phyloP scores from a whole-genome alignment of 2,329 filamentous ascomycete genomes.

The Pseudocercospora pini-densiflorae region DNA sequence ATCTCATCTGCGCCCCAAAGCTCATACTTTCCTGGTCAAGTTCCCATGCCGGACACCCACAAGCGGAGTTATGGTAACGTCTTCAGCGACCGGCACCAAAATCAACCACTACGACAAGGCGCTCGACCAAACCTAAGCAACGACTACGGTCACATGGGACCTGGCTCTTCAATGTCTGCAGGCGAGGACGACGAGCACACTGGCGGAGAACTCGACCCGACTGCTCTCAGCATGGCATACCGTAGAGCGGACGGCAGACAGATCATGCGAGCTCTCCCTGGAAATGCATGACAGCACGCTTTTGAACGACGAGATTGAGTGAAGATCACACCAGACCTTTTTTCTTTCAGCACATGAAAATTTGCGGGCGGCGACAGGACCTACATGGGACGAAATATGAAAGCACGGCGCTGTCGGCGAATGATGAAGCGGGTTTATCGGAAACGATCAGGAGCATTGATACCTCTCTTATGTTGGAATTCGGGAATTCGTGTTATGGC shows the following conservation, averaged over 20 bases:
- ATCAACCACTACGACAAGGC: constrained; percentile 50
- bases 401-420: constrained; percentile 31
- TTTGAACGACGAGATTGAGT: neutral
- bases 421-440: constrained; percentile 22
- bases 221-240: constrained; percentile 48
- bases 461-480: constrained; percentile 17
- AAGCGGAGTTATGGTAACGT: constrained; percentile 54
- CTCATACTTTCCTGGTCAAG: constrained; percentile 34
- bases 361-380: constrained; percentile 8
- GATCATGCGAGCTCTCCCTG: constrained; percentile 34
- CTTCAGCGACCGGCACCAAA: constrained; percentile 47
- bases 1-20: constrained; percentile 42
- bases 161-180: constrained; percentile 22
- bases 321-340: neutral
- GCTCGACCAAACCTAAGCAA: constrained; percentile 44
- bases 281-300: constrained; percentile 8
- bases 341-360: constrained; percentile 10
- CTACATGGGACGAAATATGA: constrained; percentile 14
- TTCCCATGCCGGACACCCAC: constrained; percentile 36
- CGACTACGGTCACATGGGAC: constrained; percentile 16
- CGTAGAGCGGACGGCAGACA: constrained; percentile 51
- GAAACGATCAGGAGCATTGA: constrained; percentile 9
- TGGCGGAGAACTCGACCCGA: constrained; percentile 37
- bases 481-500: neutral
- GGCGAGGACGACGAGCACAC: constrained; percentile 41